These are phyloP conservation scores for Leccinum variabile DNA, from an alignment of 1,284 basidiomycete genomes.

Conservation along the genomic window DNA sequence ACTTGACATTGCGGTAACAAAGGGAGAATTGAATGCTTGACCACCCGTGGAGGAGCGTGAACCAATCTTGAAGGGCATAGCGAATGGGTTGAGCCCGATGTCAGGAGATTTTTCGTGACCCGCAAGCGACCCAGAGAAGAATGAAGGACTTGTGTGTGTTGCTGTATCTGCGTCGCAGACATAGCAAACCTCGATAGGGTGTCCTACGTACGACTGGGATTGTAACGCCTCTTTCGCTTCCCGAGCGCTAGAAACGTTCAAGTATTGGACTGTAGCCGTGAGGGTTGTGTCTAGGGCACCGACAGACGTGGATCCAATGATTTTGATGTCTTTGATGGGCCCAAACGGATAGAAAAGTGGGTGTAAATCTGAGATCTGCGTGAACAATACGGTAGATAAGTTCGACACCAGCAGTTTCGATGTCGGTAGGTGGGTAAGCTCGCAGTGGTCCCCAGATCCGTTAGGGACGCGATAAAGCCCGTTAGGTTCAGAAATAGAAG, in stretches of 20 bases:
- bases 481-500: slow-evolving; percentile 34
- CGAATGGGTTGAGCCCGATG: slow-evolving; percentile 37
- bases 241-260: slow-evolving; percentile 49
- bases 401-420: slow-evolving; percentile 62
- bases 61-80: slow-evolving; percentile 31
- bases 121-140: slow-evolving; percentile 9
- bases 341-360: slow-evolving; percentile 76
- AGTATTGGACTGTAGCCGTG: slow-evolving; percentile 63
- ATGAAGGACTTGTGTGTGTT: slow-evolving; percentile 20
- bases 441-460: slow-evolving; percentile 24
- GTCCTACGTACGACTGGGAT: slow-evolving; percentile 58
- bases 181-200: slow-evolving; percentile 49
- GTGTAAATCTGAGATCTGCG: slow-evolving; percentile 61
- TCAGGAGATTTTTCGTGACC: slow-evolving; percentile 24
- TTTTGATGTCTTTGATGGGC: slow-evolving; percentile 56
- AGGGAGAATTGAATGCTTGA: slow-evolving; percentile 12
- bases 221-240: slow-evolving; percentile 62
- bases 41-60: slow-evolving; percentile 11
- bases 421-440: slow-evolving; percentile 43
- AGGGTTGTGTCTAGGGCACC: slow-evolving; percentile 41
- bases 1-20: slow-evolving; percentile 8
- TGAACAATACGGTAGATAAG: slow-evolving; percentile 65
- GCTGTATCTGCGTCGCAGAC: slow-evolving; percentile 31
- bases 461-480: slow-evolving; percentile 22
- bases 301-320: slow-evolving; percentile 38